Percentiles rank a stretch among this genome's conserved stretches.
Conservation (phyloP, 106 monocot genomes). For the Apostasia shenzhenica region DNA sequence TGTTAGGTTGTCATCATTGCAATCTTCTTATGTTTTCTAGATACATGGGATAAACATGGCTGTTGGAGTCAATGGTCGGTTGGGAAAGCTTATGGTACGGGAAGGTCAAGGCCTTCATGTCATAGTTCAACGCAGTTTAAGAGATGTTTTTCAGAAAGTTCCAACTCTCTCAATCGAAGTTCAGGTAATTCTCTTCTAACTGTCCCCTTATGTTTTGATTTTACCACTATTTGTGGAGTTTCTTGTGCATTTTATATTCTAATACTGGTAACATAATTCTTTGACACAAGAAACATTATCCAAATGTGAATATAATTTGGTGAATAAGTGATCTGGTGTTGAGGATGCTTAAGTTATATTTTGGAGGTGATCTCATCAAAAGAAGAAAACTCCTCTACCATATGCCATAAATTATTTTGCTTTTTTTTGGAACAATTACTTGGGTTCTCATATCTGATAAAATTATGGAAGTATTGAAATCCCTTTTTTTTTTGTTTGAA, state of each 20-base stretch:
- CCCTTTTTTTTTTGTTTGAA: no score
- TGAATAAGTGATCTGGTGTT: no score
- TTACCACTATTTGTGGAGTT: background rate
- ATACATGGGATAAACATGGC: conserved; percentile 85
- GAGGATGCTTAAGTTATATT: no score
- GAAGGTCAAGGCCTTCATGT: conserved; percentile 70
- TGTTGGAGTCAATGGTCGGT: conserved; percentile 65
- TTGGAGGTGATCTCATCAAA: no score
- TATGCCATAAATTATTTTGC: no score
- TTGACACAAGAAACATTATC: no score
- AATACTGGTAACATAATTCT: background rate
- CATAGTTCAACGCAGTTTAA: conserved; percentile 73
- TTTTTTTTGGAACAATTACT: no score
- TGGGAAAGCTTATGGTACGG: conserved; percentile 79
- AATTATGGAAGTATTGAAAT: no score
- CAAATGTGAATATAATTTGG: no score
- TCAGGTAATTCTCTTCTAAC: conserved; percentile 35
- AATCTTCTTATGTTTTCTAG: conserved; percentile 22
- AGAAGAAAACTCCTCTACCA: no score
- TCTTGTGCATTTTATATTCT: background rate
- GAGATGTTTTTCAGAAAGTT: conserved; percentile 88
- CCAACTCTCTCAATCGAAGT: conserved; percentile 80
- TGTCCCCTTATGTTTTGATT: no score
- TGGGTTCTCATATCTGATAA: no score
- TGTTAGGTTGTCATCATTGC: background rate